Evolutionary conservation across 2,329 filamentous ascomycete genomes (phyloP), one percentile per base, ranked within the genome.

Genomic region (Plenodomus tracheiphilus): DNA sequence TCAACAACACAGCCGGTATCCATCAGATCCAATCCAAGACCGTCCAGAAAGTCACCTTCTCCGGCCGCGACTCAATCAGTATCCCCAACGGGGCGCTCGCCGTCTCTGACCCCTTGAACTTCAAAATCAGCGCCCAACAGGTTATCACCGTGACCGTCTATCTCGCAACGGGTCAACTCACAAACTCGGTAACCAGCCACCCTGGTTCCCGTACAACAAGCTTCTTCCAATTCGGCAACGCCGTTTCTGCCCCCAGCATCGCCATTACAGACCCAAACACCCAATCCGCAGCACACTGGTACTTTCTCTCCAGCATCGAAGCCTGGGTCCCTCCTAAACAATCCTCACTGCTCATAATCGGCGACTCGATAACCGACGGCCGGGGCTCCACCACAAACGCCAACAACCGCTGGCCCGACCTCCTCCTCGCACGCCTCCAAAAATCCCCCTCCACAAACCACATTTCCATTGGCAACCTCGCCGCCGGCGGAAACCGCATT

Each of bases 401-500:
- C 18, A 85, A 86, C 68, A 80, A 85, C 58, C 79, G 79, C 62
- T 72, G 68, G 68, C 68, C 68, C 0, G 65, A 71, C 35, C 61
- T 65, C 3, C 59, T 69, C 17, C 57, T 65, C 25, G 76, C 47
- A 70, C 85, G 74, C 77, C 82, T 61, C 62, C 77, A 56, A 64
- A 75, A 59, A 39, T 41, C 20, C 39, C 63, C 66, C 9, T 54
- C 66, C 11, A 78, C 80, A 39, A 73, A 70, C 18, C 71, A 79
- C 51, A 77, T 88, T 42, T 78, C 79, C 11, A 70, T 88, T 11
- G 75, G 79, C 54, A 88, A 88, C 71, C 81, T 87, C 68, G 85
- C 85, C 1, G 85, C 85, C 1, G 85, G 85, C 38, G 86, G 85
- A n/a, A 88, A 88, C 67, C 74, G 83, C 0, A 77, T 88, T 2